Conservation (phyloP, 1,284 basidiomycete genomes). For the Stygiomarasmius scandens region DNA sequence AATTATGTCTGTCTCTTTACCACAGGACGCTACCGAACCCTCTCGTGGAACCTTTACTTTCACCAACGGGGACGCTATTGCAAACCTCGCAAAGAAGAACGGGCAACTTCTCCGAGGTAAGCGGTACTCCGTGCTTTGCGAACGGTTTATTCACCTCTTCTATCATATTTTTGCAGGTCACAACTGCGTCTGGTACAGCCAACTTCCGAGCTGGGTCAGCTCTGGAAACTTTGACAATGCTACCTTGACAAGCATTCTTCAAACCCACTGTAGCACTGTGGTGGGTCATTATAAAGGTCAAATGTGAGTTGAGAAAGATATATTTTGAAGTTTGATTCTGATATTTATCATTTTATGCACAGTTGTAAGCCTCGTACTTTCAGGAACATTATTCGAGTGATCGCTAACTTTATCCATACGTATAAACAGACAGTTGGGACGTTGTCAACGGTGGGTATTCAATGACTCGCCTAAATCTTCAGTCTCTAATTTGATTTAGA, state of each 20-base stretch:
- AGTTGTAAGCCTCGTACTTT: slow-evolving; percentile 23
- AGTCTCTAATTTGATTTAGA: slow-evolving; percentile 24
- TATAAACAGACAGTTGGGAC: slow-evolving; percentile 30
- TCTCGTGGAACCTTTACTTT: slow-evolving; percentile 51
- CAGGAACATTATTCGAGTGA: slow-evolving; percentile 2
- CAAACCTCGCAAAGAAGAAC: slow-evolving; percentile 45
- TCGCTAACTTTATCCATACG: background rate
- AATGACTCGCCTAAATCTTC: background rate
- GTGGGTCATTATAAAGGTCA: slow-evolving; percentile 53
- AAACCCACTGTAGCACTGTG: slow-evolving; percentile 48
- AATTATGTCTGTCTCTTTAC: background rate
- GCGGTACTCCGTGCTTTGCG: too few relatives aligned
- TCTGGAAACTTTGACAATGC: slow-evolving; percentile 43
- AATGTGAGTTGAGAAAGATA: slow-evolving; percentile 40
- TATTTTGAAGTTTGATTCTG: too few relatives aligned
- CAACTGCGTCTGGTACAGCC: slow-evolving; percentile 41
- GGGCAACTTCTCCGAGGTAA: slow-evolving; percentile 41
- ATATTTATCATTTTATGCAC: background rate
- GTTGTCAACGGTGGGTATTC: slow-evolving; percentile 29
- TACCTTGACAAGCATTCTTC: slow-evolving; percentile 45
- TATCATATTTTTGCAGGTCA: slow-evolving; percentile 22
- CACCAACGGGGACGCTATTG: slow-evolving; percentile 47
- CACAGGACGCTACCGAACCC: slow-evolving; percentile 59
- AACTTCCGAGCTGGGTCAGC: slow-evolving; percentile 55
- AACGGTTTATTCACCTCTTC: too few relatives aligned